These are phyloP conservation scores for Pichia scutulata DNA, from an alignment of 805 yeast genomes.

Conservation along the genomic window DNA sequence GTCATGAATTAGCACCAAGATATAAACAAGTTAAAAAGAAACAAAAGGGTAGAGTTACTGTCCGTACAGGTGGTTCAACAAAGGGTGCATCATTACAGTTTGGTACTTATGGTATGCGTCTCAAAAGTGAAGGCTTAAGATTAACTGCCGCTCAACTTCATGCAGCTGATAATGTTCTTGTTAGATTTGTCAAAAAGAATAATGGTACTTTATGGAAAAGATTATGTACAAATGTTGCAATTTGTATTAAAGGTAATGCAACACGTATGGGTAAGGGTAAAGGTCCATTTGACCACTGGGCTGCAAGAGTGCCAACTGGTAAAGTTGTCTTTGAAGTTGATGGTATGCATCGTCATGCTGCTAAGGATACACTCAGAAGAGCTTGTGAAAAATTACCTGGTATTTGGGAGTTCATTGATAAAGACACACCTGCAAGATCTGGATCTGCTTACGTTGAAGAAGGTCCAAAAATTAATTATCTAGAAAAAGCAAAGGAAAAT, in stretches of 20 bases:
- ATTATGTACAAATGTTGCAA: slow-evolving; percentile 77
- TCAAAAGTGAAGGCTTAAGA: slow-evolving; percentile 82
- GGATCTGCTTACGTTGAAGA: slow-evolving; percentile 50
- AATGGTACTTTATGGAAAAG: slow-evolving; percentile 74
- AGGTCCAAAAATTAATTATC: slow-evolving; percentile 43
- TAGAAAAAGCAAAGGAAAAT: slow-evolving; percentile 42
- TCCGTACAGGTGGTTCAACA: slow-evolving; percentile 87
- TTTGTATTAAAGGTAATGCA: slow-evolving; percentile 94
- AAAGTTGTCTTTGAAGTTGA: slow-evolving; percentile 80
- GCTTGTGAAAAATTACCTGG: slow-evolving; percentile 94
- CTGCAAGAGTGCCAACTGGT: slow-evolving; percentile 92
- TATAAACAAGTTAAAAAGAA: slow-evolving; percentile 62
- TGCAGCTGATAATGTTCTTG: slow-evolving; percentile 83
- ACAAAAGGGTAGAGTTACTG: slow-evolving; percentile 91
- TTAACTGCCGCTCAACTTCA: slow-evolving; percentile 80
- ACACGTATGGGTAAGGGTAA: slow-evolving; percentile 99
- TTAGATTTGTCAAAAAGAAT: slow-evolving; percentile 75
- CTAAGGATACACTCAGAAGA: slow-evolving; percentile 81
- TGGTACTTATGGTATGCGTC: slow-evolving; percentile 81
- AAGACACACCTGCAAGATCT: slow-evolving; percentile 57
- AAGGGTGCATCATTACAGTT: slow-evolving; percentile 79
- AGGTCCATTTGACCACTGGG: slow-evolving; percentile 97
- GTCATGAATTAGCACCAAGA: slow-evolving; percentile 74
- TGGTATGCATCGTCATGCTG: slow-evolving; percentile 76
- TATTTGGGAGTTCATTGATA: slow-evolving; percentile 72